Evolutionary conservation across 129 eudicot genomes (phyloP), one percentile per base, ranked within the genome.

Genomic region (Artemisia argyi): DNA sequence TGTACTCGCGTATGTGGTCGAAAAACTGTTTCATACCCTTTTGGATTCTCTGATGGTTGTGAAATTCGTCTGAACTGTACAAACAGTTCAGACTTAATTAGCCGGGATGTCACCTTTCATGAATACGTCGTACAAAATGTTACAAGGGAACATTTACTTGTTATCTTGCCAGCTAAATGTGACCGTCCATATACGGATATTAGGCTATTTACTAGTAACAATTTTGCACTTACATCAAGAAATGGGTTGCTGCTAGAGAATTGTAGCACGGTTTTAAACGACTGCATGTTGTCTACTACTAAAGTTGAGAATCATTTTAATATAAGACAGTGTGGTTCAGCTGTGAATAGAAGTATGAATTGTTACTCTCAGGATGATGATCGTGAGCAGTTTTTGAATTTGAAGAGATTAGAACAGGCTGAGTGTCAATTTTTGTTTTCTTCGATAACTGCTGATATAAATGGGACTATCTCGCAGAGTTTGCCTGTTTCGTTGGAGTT

Each of bases 11-110:
- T 42, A 5, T 78, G 77, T 49, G 69, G 70, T 26, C 12, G 12
- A 6, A 66, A 71, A 1, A 22, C 22, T 1, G 83, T 93, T 3
- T 72, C 81, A 0, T 87, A 85, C 47, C 98, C 98, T 6, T 93
- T 93, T 52, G 98, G 98, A 13, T 89, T 93, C 63, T 76, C 85
- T 13, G 71, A 64, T 1, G 87, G 77, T 4, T 89, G 92, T 26
- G 53, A 11, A 20, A 87, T 93, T 64, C 84, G 52, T 17, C 78
- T 93, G 4, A 20, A 66, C 16, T 93, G 98, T 65, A 0, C 19
- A 0, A n/a, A 71, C 10, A 12, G 83, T 39, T 6, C 46, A 7
- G 46, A 39, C 8, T 0, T 4, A 32, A 5, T 7, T 39, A 39
- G 46, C 46, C 7, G 71, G 2, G 77, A 39, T 16, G 64, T 77